A percentile compares a stretch with the other conserved stretches of the same genome.
phyloP scores from a whole-genome alignment of 1,284 basidiomycete species.

The Apiotrichum laibachii region DNA sequence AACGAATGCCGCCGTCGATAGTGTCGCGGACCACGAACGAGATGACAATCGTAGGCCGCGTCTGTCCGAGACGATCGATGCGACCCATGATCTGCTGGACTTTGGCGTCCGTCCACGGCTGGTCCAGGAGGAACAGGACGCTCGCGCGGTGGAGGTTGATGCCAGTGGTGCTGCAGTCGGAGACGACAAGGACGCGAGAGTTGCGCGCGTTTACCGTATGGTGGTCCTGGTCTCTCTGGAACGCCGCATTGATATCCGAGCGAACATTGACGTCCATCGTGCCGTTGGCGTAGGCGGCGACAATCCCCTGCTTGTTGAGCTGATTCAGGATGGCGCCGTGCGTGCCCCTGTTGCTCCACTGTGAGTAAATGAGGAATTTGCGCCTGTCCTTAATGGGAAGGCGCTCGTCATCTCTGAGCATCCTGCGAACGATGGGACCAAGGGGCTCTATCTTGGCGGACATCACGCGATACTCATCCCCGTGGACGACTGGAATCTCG shows the following conservation, averaged over 20 bases:
- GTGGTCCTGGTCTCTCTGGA: slow-evolving; percentile 1
- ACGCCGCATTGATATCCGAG: background rate
- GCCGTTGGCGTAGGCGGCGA: background rate
- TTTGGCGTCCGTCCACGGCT: background rate
- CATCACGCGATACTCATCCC: too few relatives aligned
- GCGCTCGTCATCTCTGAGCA: too few relatives aligned
- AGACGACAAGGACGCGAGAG: slow-evolving; percentile 5
- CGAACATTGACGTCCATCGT: too few relatives aligned
- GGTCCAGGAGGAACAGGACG: slow-evolving; percentile 3
- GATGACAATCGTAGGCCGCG: background rate
- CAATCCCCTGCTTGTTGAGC: background rate
- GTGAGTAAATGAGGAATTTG: too few relatives aligned
- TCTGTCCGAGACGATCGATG: background rate
- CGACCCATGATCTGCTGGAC: slow-evolving; percentile 1
- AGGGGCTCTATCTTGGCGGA: too few relatives aligned
- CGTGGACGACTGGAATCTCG: too few relatives aligned
- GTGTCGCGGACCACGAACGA: background rate
- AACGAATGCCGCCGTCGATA: slow-evolving; percentile 2
- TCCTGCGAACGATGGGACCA: too few relatives aligned
- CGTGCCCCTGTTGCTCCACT: too few relatives aligned
- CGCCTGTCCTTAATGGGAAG: too few relatives aligned
- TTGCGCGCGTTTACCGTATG: background rate
- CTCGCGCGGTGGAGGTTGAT: slow-evolving; percentile 7
- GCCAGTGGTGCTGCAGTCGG: background rate
- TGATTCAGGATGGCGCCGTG: background rate